phyloP scores from a whole-genome alignment of 768 basidiomycete genomes.

The Calocera viscosa region DNA sequence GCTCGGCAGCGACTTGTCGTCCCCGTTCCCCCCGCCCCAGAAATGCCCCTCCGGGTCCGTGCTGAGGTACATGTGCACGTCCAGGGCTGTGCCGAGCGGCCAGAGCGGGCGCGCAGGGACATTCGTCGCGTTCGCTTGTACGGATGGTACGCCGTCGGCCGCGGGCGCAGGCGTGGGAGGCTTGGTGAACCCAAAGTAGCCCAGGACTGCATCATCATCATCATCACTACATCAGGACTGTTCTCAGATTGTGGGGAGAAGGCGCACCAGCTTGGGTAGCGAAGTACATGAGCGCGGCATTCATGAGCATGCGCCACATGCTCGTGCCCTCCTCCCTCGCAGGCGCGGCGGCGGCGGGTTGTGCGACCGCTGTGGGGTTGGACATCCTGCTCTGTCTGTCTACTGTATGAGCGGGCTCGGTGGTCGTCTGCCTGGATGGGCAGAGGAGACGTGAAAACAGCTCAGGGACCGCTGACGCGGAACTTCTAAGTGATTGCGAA shows the following conservation, averaged over 20 bases:
- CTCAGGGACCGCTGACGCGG: conserved; percentile 10
- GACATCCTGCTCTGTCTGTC: too few relatives aligned
- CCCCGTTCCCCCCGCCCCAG: not conserved
- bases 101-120: not conserved
- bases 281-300: not conserved
- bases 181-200: not conserved
- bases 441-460: conserved; percentile 4
- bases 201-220: not conserved
- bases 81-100: not conserved
- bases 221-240: too few relatives aligned
- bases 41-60: not conserved
- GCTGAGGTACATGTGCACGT: not conserved
- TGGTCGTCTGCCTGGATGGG: conserved; percentile 6
- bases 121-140: not conserved
- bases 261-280: not conserved
- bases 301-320: conserved; percentile 6
- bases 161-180: not conserved
- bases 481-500: not conserved
- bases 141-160: not conserved
- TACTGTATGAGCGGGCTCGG: not conserved
- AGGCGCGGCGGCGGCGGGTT: not conserved
- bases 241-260: not conserved
- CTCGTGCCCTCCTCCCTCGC: conserved; percentile 7
- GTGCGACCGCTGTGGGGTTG: not conserved
- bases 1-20: not conserved